These are phyloP conservation scores for Macrocybe gigantea DNA, from an alignment of 768 basidiomycete genomes.

Conservation along the genomic window DNA sequence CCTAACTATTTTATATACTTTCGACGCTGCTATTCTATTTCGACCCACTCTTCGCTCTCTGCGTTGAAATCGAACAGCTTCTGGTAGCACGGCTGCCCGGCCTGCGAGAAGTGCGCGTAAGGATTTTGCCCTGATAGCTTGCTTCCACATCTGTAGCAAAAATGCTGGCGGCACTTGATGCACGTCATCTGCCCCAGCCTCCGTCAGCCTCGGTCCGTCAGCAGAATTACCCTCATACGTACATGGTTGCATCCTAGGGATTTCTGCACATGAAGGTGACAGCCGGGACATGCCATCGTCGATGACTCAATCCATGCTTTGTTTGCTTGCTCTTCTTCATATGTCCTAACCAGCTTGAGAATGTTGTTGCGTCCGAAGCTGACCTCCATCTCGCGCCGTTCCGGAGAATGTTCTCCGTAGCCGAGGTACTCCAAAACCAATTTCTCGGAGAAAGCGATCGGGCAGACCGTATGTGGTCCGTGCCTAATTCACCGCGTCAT, in stretches of 20 bases:
- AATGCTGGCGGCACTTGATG: slow-evolving; percentile 67
- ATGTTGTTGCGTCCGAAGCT: slow-evolving; percentile 62
- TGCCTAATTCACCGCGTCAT: slow-evolving; percentile 49
- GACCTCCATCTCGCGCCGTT: slow-evolving; percentile 48
- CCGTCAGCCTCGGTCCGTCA: slow-evolving; percentile 6
- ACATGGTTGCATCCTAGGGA: slow-evolving; percentile 86
- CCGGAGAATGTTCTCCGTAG: slow-evolving; percentile 43
- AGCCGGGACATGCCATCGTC: slow-evolving; percentile 72
- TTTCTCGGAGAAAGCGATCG: slow-evolving; percentile 58
- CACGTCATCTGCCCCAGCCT: slow-evolving; percentile 61
- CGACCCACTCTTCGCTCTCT: slow-evolving; percentile 44
- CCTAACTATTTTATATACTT: slow-evolving; percentile 3
- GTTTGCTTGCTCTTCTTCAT: slow-evolving; percentile 73
- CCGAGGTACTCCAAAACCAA: slow-evolving; percentile 65
- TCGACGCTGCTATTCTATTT: slow-evolving; percentile 5
- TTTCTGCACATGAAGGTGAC: slow-evolving; percentile 70
- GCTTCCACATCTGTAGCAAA: slow-evolving; percentile 75
- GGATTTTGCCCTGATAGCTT: slow-evolving; percentile 45
- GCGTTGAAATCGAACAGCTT: slow-evolving; percentile 57
- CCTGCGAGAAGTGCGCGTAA: slow-evolving; percentile 63
- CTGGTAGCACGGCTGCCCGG: slow-evolving; percentile 48
- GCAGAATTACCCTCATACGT: slow-evolving; percentile 19
- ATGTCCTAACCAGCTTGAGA: slow-evolving; percentile 49
- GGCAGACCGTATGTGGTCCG: slow-evolving; percentile 69
- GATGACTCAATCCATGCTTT: slow-evolving; percentile 63